Conservation (phyloP, 1,284 basidiomycete genomes). For the Moesziomyces sp. region DNA sequence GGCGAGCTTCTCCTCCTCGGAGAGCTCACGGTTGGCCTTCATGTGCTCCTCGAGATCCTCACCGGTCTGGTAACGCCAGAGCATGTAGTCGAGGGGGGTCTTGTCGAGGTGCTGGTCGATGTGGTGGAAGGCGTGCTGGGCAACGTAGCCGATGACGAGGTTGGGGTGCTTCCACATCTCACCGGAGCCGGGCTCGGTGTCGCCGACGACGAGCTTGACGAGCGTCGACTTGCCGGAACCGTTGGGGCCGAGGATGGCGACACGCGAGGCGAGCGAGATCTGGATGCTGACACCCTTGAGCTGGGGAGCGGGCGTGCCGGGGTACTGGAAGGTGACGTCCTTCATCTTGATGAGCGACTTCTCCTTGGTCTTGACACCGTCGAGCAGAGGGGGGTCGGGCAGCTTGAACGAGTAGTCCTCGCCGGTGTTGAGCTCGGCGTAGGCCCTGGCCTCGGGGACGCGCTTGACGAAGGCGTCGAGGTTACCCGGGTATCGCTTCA, state of each 20-base stretch:
- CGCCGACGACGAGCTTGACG: constrained; percentile 67
- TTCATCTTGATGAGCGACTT: constrained; percentile 69
- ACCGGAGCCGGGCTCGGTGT: constrained; percentile 66
- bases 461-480: constrained; percentile 67
- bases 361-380: constrained; percentile 69
- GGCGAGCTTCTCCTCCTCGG: constrained; percentile 58
- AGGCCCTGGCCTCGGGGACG: constrained; percentile 66
- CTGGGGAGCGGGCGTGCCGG: constrained; percentile 64
- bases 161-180: constrained; percentile 68
- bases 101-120: constrained; percentile 69
- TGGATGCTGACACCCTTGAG: constrained; percentile 67
- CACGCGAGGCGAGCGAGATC: constrained; percentile 68
- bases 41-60: constrained; percentile 68
- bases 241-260: constrained; percentile 67
- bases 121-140: constrained; percentile 69
- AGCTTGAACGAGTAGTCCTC: constrained; percentile 68
- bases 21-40: constrained; percentile 61
- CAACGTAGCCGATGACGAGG: constrained; percentile 68
- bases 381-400: constrained; percentile 67
- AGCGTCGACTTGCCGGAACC: constrained; percentile 68
- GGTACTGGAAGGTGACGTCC: constrained; percentile 67
- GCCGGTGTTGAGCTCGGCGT: constrained; percentile 66
- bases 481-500: constrained; percentile 68
- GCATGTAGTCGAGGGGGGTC: constrained; percentile 68
- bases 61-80: constrained; percentile 68